Evolutionary conservation across 805 yeast genomes (phyloP).

Genomic region (Ogataea haglerorum): DNA sequence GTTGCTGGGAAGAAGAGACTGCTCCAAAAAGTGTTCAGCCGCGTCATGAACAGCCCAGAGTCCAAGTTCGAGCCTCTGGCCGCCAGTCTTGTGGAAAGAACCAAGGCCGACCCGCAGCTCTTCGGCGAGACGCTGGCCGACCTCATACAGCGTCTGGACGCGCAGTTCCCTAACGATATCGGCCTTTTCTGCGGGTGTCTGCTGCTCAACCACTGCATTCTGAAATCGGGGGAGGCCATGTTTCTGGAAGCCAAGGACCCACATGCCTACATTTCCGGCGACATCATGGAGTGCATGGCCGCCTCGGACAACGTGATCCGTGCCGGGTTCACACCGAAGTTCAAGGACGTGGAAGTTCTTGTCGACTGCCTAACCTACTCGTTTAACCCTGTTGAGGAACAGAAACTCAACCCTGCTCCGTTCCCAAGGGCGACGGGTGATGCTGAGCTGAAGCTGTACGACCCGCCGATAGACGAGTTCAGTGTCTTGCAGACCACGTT

Average conservation of each 20-base stretch:
- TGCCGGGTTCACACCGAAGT: slow-evolving; percentile 99
- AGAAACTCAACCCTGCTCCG: slow-evolving; percentile 70
- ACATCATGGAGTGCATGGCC: slow-evolving; percentile 99
- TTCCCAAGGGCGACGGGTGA: slow-evolving; percentile 63
- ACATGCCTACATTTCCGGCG: slow-evolving; percentile 96
- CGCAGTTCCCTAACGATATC: slow-evolving; percentile 89
- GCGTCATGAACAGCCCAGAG: slow-evolving; percentile 81
- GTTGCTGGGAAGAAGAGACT: slow-evolving; percentile 59
- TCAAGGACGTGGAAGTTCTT: slow-evolving; percentile 88
- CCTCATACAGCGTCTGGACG: slow-evolving; percentile 70
- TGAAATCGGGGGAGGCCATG: slow-evolving; percentile 92
- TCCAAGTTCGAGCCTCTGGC: slow-evolving; percentile 55
- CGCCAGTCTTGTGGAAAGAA: slow-evolving; percentile 60
- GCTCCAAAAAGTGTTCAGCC: slow-evolving; percentile 71
- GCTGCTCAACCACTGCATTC: slow-evolving; percentile 80
- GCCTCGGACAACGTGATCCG: slow-evolving; percentile 97
- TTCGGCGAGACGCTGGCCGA: slow-evolving; percentile 63
- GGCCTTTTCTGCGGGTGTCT: slow-evolving; percentile 96
- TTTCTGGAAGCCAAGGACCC: slow-evolving; percentile 96
- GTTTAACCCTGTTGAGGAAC: slow-evolving; percentile 86
- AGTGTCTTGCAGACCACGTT: slow-evolving; percentile 84
- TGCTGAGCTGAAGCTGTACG: slow-evolving; percentile 66
- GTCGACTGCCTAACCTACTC: slow-evolving; percentile 89
- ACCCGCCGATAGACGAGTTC: slow-evolving; percentile 97
- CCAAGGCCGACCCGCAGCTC: slow-evolving; percentile 53